Evolutionary conservation across 805 yeast species (phyloP).

Genomic region (Metschnikowia kunwiensis): DNA sequence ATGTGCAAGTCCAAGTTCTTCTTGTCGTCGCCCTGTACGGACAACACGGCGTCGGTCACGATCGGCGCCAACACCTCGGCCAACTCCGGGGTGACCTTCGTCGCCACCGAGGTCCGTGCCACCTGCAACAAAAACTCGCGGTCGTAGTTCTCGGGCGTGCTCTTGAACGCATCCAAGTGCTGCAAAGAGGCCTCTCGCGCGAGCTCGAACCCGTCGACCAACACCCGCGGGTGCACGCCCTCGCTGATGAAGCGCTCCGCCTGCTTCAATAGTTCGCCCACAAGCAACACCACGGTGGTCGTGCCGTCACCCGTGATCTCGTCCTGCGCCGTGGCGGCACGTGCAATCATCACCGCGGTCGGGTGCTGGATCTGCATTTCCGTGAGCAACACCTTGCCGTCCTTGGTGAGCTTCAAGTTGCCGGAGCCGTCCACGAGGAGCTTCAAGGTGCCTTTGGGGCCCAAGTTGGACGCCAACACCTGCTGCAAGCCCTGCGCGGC

Average conservation of each 20-base stretch:
- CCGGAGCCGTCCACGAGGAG: conserved; percentile 98
- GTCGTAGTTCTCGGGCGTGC: conserved; percentile 52
- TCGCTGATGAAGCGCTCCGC: conserved; percentile 89
- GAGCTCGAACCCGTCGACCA: conserved; percentile 91
- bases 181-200: conserved; percentile 76
- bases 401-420: conserved; percentile 90
- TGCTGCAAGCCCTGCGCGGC: conserved; percentile 97
- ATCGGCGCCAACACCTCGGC: conserved; percentile 85
- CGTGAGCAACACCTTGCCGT: conserved; percentile 86
- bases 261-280: conserved; percentile 91
- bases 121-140: conserved; percentile 89
- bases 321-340: conserved; percentile 98
- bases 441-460: conserved; percentile 96
- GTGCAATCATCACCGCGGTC: conserved; percentile 58
- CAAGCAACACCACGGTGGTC: conserved; percentile 89
- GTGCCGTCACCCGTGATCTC: conserved; percentile 99
- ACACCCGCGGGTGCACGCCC: conserved; percentile 93
- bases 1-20: conserved; percentile 79
- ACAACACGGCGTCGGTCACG: conserved; percentile 92
- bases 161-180: conserved; percentile 66
- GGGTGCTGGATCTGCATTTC: conserved; percentile 89
- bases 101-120: conserved; percentile 82
- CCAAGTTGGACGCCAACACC: conserved; percentile 86
- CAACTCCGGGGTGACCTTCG: conserved; percentile 78
- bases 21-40: conserved; percentile 54